These are phyloP conservation scores for Acanthamoeba culbertsoni DNA, from an alignment of 208 protist species.

Conservation along the genomic window DNA sequence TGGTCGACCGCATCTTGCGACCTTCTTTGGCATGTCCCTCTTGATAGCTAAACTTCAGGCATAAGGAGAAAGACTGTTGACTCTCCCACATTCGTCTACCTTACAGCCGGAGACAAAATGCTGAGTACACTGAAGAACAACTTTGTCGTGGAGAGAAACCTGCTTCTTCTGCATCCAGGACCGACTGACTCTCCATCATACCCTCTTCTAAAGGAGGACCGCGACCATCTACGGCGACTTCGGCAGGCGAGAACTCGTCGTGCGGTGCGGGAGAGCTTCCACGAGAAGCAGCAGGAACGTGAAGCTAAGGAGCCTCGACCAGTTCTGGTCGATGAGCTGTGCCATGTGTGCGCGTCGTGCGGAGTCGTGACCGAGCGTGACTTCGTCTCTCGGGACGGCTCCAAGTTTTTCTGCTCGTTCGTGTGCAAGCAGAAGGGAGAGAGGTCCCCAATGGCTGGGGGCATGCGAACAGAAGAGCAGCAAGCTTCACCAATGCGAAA, in stretches of 20 bases:
- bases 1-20: too few relatives aligned
- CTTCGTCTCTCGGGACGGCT: neutral
- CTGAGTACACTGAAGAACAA: neutral
- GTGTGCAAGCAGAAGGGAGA: conserved; percentile 10
- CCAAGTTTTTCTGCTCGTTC: conserved; percentile 27
- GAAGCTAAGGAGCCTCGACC: neutral
- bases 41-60: too few relatives aligned
- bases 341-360: conserved; percentile 24
- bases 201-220: conserved; percentile 27
- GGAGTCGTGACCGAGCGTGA: conserved; percentile 1
- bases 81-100: too few relatives aligned
- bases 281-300: neutral
- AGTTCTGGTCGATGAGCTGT: neutral
- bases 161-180: neutral
- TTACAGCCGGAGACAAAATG: neutral
- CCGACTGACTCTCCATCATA: conserved; percentile 11
- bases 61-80: too few relatives aligned
- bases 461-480: neutral
- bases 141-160: conserved; percentile 39
- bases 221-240: neutral
- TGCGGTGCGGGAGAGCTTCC: too few relatives aligned
- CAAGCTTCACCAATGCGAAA: neutral
- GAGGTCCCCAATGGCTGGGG: neutral
- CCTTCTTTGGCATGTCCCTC: too few relatives aligned
- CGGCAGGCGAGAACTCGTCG: neutral